phyloP scores from a whole-genome alignment of 805 yeast genomes.

The Myxozyma monticola region DNA sequence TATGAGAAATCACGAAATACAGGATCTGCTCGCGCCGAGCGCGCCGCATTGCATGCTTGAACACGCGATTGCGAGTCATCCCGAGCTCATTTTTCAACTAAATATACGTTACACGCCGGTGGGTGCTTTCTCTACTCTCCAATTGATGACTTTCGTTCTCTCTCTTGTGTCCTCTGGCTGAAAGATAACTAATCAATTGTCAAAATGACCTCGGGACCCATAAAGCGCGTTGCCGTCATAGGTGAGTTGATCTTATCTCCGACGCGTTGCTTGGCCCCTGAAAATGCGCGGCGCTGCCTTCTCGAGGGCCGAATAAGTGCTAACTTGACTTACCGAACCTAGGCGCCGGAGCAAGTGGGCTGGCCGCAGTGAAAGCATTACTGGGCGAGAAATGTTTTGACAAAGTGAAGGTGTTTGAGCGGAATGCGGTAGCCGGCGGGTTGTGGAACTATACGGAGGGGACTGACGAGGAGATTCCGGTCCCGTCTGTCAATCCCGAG shows the following conservation, averaged over 20 bases:
- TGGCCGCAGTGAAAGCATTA: conserved; percentile 62
- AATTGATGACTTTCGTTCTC: too few relatives aligned
- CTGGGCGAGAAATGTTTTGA: conserved; percentile 49
- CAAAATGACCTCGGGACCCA: neutral
- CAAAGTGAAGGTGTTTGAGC: conserved; percentile 60
- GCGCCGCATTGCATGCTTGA: too few relatives aligned
- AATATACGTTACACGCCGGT: neutral
- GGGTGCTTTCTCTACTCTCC: neutral
- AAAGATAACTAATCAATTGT: neutral
- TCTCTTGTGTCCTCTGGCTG: neutral
- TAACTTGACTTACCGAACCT: neutral
- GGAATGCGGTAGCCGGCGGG: conserved; percentile 66
- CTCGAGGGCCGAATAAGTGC: neutral
- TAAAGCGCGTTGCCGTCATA: conserved; percentile 14
- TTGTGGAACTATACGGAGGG: conserved; percentile 64
- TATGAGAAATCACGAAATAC: too few relatives aligned
- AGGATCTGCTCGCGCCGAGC: too few relatives aligned
- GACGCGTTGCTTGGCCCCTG: neutral
- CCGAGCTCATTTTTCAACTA: neutral
- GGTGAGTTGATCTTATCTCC: conserved; percentile 8
- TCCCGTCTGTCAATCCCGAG: conserved; percentile 40
- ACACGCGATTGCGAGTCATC: too few relatives aligned
- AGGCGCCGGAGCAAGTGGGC: conserved; percentile 31
- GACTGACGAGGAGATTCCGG: conserved; percentile 33
- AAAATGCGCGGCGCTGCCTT: neutral